Evolutionary conservation across 129 eudicot genomes (phyloP), one percentile per base, ranked within the genome.

Genomic region (Artemisia tridentata): DNA sequence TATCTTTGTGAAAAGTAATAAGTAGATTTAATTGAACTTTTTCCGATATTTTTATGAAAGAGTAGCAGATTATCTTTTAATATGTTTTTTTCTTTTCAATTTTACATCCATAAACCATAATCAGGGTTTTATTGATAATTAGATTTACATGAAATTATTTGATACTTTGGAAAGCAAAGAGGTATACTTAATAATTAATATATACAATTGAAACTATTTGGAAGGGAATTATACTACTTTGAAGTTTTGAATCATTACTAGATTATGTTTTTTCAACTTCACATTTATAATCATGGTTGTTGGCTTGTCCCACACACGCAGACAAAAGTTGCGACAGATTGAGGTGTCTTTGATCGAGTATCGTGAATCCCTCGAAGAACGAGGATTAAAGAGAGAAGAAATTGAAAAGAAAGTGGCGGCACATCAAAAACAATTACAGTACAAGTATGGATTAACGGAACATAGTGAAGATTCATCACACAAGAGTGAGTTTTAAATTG

Each of bases 271-370:
- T 62, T 31, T 63, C 49, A 15, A 38, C 57, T 25, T 51, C 11
- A 25, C 68, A 53, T 34, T 11, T 1, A 23, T 47, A 58, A 52
- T 59, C 43, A 17, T 64, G 81, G 46, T 17, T 63, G 47, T 19
- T 78, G 71, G 43, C 58, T 72, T 64, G 66, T 61, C 66, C 60
- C 68, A 59, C 64, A 2, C 71, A 49, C 45, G 27, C 88, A 92
- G 98, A 68, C 98, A 89, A 78, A 89, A 87, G 65, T 56, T 93
- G 86, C 79, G 98, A 62, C 92, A 86, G 50, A 73, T 93, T 31
- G 98, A 93, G 80, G 95, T 82, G 63, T 95, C 90, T 59, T 82
- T 93, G 84, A 93, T 93, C 51, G 98, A 89, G 80, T 93, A 90
- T 53, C 97, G 91, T 50, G 98, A 89, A 78, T 74, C 80, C n/a